A percentile compares a stretch with the other conserved stretches of the same genome.
Conservation (phyloP, 176 grass and related monocot genomes). For the Aegilops speltoides region DNA sequence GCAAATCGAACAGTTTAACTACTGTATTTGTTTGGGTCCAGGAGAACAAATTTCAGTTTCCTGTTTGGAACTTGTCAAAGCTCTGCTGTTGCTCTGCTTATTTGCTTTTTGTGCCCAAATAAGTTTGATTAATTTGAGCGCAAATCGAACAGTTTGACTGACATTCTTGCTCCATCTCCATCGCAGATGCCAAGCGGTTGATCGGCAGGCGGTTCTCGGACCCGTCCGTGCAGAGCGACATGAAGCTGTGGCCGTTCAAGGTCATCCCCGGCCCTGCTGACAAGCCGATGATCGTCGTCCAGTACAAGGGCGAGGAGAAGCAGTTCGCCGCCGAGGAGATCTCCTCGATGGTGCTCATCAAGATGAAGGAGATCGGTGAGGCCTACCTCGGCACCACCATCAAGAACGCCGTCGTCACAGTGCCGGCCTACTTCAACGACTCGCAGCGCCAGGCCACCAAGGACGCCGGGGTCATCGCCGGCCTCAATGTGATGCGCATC, state of each 20-base stretch:
- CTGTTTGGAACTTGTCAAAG: no score
- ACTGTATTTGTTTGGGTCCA: no score
- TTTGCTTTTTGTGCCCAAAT: not conserved
- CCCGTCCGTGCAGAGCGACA: slow-evolving; percentile 75
- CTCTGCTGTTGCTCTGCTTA: not conserved
- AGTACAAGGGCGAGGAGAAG: slow-evolving; percentile 90
- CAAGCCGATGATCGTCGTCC: slow-evolving; percentile 86
- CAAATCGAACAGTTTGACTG: not conserved
- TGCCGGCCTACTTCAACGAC: slow-evolving; percentile 90
- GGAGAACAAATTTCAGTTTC: no score
- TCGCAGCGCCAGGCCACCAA: slow-evolving; percentile 89
- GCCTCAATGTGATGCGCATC: slow-evolving; percentile 86
- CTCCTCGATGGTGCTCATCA: slow-evolving; percentile 86
- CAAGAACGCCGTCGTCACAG: slow-evolving; percentile 82
- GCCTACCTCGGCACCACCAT: slow-evolving; percentile 81
- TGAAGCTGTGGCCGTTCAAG: slow-evolving; percentile 91
- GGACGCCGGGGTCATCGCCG: slow-evolving; percentile 75
- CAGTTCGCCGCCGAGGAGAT: slow-evolving; percentile 82
- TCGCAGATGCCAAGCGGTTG: slow-evolving; percentile 82
- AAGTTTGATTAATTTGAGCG: no score
- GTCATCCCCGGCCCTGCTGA: slow-evolving; percentile 69
- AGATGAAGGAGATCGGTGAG: slow-evolving; percentile 88
- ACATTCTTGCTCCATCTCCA: not conserved
- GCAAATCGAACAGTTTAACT: no score
- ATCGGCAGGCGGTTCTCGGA: slow-evolving; percentile 73